These are phyloP conservation scores for apple (Malus domestica) DNA, from an alignment of 306 rosid species.

Conservation along the genomic window ASM211411v1 NC_041798.1:26607501-26608000, in stretches of 20 bases:
- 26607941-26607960: background rate
- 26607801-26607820: background rate
- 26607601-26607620: too few relatives aligned
- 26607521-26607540: too few relatives aligned
- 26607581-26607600: rapidly evolving
- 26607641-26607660: too few relatives aligned
- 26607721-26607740: background rate
- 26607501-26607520: too few relatives aligned
- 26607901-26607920: background rate
- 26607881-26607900: background rate
- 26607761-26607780: background rate
- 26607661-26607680: too few relatives aligned
- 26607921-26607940: constrained; percentile 13
- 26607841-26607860: background rate
- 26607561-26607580: too few relatives aligned
- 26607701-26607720: too few relatives aligned
- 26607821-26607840: background rate
- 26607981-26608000: constrained; percentile 5
- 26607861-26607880: constrained; percentile 1
- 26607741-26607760: background rate
- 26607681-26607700: too few relatives aligned
- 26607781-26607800: constrained; percentile 4
- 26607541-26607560: too few relatives aligned
- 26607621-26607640: too few relatives aligned
- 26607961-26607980: background rate